These are phyloP conservation scores for Microcos paniculata DNA, from an alignment of 345 rosid genomes.

Conservation along the genomic window DNA sequence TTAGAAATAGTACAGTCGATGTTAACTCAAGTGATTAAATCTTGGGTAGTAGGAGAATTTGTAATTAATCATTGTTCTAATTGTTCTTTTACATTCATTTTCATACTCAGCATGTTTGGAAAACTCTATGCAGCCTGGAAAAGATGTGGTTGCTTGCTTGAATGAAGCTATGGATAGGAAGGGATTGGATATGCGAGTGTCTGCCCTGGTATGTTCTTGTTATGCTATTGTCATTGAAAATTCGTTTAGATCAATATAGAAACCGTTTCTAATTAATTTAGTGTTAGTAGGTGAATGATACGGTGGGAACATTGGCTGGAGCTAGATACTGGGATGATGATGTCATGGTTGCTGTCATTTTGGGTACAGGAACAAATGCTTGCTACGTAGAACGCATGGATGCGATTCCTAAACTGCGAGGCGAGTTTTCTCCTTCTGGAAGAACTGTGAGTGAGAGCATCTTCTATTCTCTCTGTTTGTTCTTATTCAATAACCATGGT, in stretches of 20 bases:
- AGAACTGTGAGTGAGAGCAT: conserved; percentile 41
- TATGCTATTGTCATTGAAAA: not conserved
- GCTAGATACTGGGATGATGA: conserved; percentile 82
- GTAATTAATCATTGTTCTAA: not conserved
- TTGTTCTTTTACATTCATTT: not conserved
- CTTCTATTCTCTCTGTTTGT: not conserved
- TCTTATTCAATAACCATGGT: not conserved
- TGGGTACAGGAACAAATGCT: conserved; percentile 94
- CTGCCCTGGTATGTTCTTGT: conserved; percentile 60
- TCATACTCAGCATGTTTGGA: not conserved
- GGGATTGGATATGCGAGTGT: conserved; percentile 70
- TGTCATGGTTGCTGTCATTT: conserved; percentile 84
- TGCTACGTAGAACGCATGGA: conserved; percentile 74
- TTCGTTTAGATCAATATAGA: not conserved
- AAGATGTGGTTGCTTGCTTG: conserved; percentile 74
- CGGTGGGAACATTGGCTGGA: conserved; percentile 81
- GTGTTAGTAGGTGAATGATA: conserved; percentile 64
- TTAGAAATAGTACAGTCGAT: not conserved
- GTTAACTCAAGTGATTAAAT: not conserved
- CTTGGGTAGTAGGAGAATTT: not conserved
- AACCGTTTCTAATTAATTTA: not conserved
- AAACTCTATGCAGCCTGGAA: conserved; percentile 55
- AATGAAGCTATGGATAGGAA: conserved; percentile 77
- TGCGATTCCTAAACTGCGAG: conserved; percentile 62
- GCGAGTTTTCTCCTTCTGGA: conserved; percentile 38